Base-by-base conservation (phyloP, 2,329 filamentous ascomycete genomes). In the Exophiala bonariae region DNA sequence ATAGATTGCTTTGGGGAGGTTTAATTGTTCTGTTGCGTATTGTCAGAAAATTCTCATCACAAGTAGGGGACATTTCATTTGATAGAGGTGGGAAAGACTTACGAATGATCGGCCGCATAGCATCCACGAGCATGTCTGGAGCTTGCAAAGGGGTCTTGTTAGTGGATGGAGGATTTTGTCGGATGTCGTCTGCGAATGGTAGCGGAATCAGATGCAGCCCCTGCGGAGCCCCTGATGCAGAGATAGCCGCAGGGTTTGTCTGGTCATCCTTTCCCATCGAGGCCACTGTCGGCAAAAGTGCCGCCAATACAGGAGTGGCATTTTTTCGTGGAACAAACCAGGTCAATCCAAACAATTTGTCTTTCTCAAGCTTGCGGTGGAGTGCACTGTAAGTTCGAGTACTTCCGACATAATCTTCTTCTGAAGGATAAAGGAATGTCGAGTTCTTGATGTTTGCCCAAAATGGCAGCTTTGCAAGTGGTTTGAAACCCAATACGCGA, bases 401-500 rank as follows among this genome's bases (percentile, higher is more conserved):
- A 1, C 91, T 97, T 16, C 93, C 93, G 19, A 96, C 79, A 59
- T 84, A 95, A 52, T 89, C 86, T 54, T 90, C 85, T 68, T 99
- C 93, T 14, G 86, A 93, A 0, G 93, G 93, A 61, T 95, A 97
- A 49, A 99, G 88, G 66, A 96, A 99, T 0, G 83, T 89, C 0
- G 91, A 88, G 59, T 91, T 90, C 62, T 87, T 89, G 39, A 88
- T 77, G 26, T 88, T 90, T 1, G 89, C 88, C 90, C 92, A 96
- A 14, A 86, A 75, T 0, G 87, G 87, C 2, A 96, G 74, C 60
- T 81, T 73, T 1, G 80, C 81, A 20, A 87, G 75, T 5, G 89
- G 82, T 64, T 97, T 99, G 77, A 99, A 99, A 4, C 93, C 93
- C 47, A 99, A 86, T 56, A 99, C 86, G 4, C 90, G 85, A 47